phyloP scores from a whole-genome alignment of 352 stramenopile genomes.

The Albugo laibachii region DNA sequence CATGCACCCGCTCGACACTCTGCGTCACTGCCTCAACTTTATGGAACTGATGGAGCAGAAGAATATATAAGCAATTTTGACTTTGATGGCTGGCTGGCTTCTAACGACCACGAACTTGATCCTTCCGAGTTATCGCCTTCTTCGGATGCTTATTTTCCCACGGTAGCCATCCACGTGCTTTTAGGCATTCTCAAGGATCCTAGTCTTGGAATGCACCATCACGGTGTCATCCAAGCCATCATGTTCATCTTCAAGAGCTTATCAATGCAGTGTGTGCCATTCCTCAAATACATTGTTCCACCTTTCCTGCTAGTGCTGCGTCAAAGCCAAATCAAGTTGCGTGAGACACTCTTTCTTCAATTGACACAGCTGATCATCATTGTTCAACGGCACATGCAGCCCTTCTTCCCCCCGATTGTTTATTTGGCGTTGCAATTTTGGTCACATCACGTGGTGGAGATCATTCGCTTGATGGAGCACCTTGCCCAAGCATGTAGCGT shows the following conservation, averaged over 20 bases:
- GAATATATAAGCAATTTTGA: constrained; percentile 14
- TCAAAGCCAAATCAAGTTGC: constrained; percentile 77
- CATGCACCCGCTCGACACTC: too few relatives aligned
- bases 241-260: constrained; percentile 99
- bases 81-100: constrained; percentile 51
- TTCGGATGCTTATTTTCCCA: constrained; percentile 92
- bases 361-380: constrained; percentile 91
- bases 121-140: constrained; percentile 43
- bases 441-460: constrained; percentile 87
- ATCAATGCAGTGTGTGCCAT: constrained; percentile 87
- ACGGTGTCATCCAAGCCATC: constrained; percentile 93
- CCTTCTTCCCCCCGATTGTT: constrained; percentile 94
- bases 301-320: constrained; percentile 90
- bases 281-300: constrained; percentile 93
- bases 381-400: constrained; percentile 89
- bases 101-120: constrained; percentile 35
- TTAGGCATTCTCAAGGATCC: constrained; percentile 92
- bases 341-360: constrained; percentile 94
- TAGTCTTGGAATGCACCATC: constrained; percentile 89
- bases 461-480: constrained; percentile 90
- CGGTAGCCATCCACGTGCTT: constrained; percentile 91
- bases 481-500: constrained; percentile 42
- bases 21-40: background rate
- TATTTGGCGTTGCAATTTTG: constrained; percentile 92
- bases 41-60: background rate